Base-by-base conservation (phyloP, 345 rosid genomes). In the Kernera saxatilis region DNA sequence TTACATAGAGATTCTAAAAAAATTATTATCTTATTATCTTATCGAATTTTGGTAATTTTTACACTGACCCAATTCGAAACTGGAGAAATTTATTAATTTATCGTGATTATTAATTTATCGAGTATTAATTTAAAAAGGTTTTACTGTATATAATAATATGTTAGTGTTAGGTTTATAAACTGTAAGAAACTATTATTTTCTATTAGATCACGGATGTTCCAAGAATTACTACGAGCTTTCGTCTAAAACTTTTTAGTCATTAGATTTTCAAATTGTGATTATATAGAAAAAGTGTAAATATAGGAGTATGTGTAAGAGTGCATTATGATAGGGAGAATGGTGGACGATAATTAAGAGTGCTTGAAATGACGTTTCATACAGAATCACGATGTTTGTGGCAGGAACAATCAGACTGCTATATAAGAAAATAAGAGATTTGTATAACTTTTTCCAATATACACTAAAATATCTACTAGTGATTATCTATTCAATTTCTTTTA, bases 341-440 rank as follows among this genome's bases (percentile, higher is more conserved):
- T 77, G 80, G 68, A 71, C 62, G 64, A 59, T 66, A 50, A 60
- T 74, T 50, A 63, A 72, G 61, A 72, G 68, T 64, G 57, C 78
- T 79, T 68, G 89, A 85, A 77, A 74, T 80, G 88, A 85, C 87
- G 64, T 78, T 59, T 84, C 87, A 62, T 82, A 75, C 79, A 75
- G 69, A 53, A 69, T 75, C 74, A 75, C 79, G 79, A 75, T 75
- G 74, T 61, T 75, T 75, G 79, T 75, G 74, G 79, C 79, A 75
- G 74, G 70, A 75, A 61, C 74, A 75, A 75, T 75, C 79, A 75
- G 64, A 68, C 69, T 60, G 48, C 57, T 61, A 9, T 30, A 67
- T 49, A 7, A n/a, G 27, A 57, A 67, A 67, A 29, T 67, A 30
- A 39, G 6, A 40, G 54, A 61, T 67, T 74, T 74, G 48, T 50